Conservation (phyloP, 345 rosid species). For the Hypericum perforatum region DNA sequence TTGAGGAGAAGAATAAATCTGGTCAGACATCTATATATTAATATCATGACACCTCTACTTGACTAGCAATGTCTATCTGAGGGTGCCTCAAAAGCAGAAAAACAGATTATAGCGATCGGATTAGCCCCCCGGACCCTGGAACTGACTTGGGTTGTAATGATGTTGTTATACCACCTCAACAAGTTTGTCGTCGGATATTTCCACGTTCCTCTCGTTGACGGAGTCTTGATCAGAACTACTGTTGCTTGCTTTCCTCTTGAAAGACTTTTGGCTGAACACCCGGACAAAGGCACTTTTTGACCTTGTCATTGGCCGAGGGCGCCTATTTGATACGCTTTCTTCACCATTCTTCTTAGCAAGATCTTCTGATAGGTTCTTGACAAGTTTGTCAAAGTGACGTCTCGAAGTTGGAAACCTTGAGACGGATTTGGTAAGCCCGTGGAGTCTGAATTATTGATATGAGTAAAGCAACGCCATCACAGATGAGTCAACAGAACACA, state of each 20-base stretch:
- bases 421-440: background rate
- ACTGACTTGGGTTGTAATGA: background rate
- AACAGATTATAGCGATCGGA: too few relatives aligned
- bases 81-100: too few relatives aligned
- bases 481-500: background rate
- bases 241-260: conserved; percentile 40
- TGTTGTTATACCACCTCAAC: background rate
- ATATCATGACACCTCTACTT: too few relatives aligned
- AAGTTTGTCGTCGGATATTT: conserved; percentile 23
- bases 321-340: too few relatives aligned
- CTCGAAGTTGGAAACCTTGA: conserved; percentile 3
- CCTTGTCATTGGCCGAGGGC: conserved; percentile 25
- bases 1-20: too few relatives aligned
- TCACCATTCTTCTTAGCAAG: background rate
- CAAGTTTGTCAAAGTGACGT: background rate
- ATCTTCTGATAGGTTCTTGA: background rate
- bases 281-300: conserved; percentile 48
- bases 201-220: conserved; percentile 26
- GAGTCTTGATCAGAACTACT: conserved; percentile 46
- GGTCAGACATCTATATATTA: too few relatives aligned
- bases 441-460: background rate
- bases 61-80: too few relatives aligned
- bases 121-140: too few relatives aligned
- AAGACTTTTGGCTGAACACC: conserved; percentile 48
- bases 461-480: background rate